Percentiles rank a stretch among this genome's conserved stretches.
Evolutionary conservation across 75 land plant species (phyloP).

Genomic region (Pinus taeda): DNA sequence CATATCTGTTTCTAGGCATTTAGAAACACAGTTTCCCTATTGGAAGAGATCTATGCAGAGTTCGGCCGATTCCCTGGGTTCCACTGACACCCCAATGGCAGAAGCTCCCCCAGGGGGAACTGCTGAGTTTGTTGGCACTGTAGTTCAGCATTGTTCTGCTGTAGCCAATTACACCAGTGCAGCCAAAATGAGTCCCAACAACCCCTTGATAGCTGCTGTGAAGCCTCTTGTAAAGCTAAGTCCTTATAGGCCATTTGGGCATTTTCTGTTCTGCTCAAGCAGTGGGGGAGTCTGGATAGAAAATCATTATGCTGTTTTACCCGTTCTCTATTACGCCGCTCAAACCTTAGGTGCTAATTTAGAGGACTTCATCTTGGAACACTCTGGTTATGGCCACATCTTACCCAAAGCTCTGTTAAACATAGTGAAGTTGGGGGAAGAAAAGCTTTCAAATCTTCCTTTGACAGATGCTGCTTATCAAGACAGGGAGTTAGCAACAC

Average conservation of each 20-base stretch:
- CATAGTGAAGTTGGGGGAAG: neutral
- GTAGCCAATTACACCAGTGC: conserved; percentile 37
- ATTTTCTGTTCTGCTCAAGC: conserved; percentile 28
- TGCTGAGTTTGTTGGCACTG: conserved; percentile 12
- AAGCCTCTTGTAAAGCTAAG: conserved; percentile 27
- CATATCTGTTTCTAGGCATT: conserved; percentile 15
- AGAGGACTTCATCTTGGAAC: neutral
- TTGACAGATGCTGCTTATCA: too few relatives aligned
- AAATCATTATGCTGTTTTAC: conserved; percentile 54
- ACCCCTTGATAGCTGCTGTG: conserved; percentile 26
- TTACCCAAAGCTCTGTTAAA: neutral
- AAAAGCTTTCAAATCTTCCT: neutral
- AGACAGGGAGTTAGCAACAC: neutral
- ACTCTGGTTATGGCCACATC: neutral
- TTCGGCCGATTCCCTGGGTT: neutral
- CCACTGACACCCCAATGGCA: neutral
- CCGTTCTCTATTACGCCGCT: conserved; percentile 36
- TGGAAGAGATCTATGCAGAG: conserved; percentile 5
- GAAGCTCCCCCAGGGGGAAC: neutral
- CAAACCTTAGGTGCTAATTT: conserved; percentile 13
- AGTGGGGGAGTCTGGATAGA: conserved; percentile 23
- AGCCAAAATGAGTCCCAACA: conserved; percentile 40
- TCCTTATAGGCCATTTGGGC: conserved; percentile 68
- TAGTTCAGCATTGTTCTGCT: conserved; percentile 29
- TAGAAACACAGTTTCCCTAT: conserved; percentile 22